Base-by-base conservation (phyloP, 1,284 basidiomycete species). In the Ceratorhiza oryzae-sativae region DNA sequence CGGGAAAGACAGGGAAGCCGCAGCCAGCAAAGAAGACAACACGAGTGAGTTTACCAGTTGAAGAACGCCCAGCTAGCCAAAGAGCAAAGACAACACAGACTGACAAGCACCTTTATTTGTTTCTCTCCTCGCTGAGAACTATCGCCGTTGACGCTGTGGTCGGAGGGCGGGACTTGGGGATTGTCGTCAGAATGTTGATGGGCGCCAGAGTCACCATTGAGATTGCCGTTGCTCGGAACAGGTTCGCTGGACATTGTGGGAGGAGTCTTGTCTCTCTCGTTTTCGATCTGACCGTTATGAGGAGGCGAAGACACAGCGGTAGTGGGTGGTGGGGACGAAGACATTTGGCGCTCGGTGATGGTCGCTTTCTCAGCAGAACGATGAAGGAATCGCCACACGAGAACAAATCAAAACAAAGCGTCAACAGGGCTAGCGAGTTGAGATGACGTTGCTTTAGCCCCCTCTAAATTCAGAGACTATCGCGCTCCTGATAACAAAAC, bases 71-170 rank as follows among this genome's bases (percentile, higher is more conserved):
- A 77, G 72, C 77, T 76, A 77, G 75, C 79, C 80, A 74, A 75
- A 77, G 73, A 63, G 73, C 68, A 68, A 70, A 27, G 77, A 75
- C 73, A 79, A 77, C 76, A 39, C 39, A 83, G 81, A 84, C 85
- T 85, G 85, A 87, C 85, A 92, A 91, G 90, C 91, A 92, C 90
- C 91, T 92, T 92, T 86, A 89, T 83, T 83, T 90, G 89, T 84
- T 91, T 92, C 83, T 92, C 90, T 78, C 89, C 65, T 3, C 65
- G 65, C 18, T 68, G 51, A 51, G 25, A 39, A 27, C 1, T 4
- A 13, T 27, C 39, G 6, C 23, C 51, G 51, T 23, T 46, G 36
- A 27, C 53, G 53, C 65, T 68, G 27, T 68, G 51, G 49, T 68
- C 65, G 45, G 65, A 68, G 10, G 53, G 41, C 10, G 65, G 65